Evolutionary conservation across 768 basidiomycete genomes (phyloP).

Genomic region (Daedaleopsis nitida): DNA sequence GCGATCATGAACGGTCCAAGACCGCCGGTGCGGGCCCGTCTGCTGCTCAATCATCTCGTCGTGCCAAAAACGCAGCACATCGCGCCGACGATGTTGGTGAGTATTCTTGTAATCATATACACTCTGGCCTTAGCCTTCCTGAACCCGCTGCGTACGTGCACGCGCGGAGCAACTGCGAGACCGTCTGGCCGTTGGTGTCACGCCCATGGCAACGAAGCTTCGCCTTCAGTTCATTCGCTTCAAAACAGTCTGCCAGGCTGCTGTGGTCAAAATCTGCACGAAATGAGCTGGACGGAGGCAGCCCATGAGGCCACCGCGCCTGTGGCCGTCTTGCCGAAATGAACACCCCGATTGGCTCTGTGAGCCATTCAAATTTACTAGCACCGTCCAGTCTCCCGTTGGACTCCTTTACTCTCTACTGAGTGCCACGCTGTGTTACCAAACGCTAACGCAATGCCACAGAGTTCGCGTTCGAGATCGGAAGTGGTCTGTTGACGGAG

Average conservation of each 20-base stretch:
- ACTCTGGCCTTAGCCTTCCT: neutral
- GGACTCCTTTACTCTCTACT: too few relatives aligned
- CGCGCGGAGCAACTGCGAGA: too few relatives aligned
- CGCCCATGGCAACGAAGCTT: neutral
- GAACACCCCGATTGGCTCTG: neutral
- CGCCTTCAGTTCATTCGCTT: neutral
- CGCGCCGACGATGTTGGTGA: slow-evolving; percentile 86
- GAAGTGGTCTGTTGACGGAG: slow-evolving; percentile 88
- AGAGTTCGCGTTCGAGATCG: slow-evolving; percentile 99
- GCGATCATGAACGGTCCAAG: slow-evolving; percentile 57
- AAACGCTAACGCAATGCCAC: slow-evolving; percentile 25
- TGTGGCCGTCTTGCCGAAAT: neutral
- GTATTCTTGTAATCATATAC: slow-evolving; percentile 31
- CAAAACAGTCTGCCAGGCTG: neutral
- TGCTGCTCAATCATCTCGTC: slow-evolving; percentile 77
- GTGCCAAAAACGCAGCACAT: slow-evolving; percentile 91
- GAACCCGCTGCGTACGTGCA: too few relatives aligned
- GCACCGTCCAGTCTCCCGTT: too few relatives aligned
- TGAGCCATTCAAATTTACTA: neutral
- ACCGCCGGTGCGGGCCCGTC: slow-evolving; percentile 62
- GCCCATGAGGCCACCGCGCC: neutral
- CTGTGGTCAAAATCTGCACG: neutral
- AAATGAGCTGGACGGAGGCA: neutral
- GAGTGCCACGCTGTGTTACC: neutral
- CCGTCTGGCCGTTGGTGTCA: neutral